Evolutionary conservation across 2,329 filamentous ascomycete species (phyloP), one percentile per base, ranked within the genome.

Genomic region (Pseudopyricularia cyperi): DNA sequence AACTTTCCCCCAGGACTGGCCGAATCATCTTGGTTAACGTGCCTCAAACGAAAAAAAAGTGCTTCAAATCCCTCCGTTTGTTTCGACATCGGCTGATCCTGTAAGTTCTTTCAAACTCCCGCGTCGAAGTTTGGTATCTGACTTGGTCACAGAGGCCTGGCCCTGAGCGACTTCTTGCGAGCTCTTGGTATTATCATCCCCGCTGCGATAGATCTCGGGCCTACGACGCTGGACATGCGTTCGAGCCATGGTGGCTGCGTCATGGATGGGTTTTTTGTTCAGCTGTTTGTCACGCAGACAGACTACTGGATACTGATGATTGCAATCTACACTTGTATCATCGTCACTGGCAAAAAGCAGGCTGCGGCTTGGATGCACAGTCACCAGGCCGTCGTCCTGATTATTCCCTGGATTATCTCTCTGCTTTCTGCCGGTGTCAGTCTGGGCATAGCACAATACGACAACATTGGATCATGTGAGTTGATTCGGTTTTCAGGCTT

Each of bases 291-390:
- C 28, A 62, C 70, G 1, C 68, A 71, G 55, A 71, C 68, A 11
- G 68, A 71, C 56, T 71, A 70, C 52, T 71, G 69, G 68, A 65
- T 71, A 7, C 53, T 71, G 2, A 53, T 59, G n/a, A 70, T 71
- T 44, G 68, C 68, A 2, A 50, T 68, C 7, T 70, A 63, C 56
- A 71, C 68, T 0, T 71, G 64, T 51, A 60, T 70, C 1, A 66
- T 71, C 33, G 60, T 71, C 17, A 63, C 65, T 12, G 67, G 66
- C 51, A 60, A 66, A 52, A 69, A 65, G 50, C 54, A 57, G 15
- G 57, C 59, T 24, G 63, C 66, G 5, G 56, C 56, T 12, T 71
- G 67, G 66, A 61, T 70, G 3, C 66, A 70, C 53, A 56, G 61
- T 11, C 62, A 69, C 52, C 57, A 58, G 15, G 32, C 60, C 19